phyloP scores from a whole-genome alignment of 441 rosid genomes.

The Adansonia grandidieri region DNA sequence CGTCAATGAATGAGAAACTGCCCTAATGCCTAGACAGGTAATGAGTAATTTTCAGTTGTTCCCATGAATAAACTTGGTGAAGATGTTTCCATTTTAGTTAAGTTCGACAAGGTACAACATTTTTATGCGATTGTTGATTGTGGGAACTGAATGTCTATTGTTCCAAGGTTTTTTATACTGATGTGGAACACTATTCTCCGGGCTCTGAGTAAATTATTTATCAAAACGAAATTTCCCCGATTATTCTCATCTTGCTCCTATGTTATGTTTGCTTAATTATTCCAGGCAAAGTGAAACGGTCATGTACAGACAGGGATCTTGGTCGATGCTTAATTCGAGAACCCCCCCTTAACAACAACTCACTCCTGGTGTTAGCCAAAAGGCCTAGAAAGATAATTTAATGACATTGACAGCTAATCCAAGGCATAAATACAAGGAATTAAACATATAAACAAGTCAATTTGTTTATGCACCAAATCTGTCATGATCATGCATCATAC shows the following conservation, averaged over 20 bases:
- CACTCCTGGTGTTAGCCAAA: too few species aligned
- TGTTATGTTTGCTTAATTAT: constrained; percentile 1
- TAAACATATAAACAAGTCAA: background rate
- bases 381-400: too few species aligned
- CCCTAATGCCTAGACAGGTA: constrained; percentile 35
- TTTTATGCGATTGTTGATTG: constrained; percentile 27
- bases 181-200: too few species aligned
- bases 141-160: constrained; percentile 26
- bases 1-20: constrained; percentile 47
- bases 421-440: background rate
- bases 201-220: background rate
- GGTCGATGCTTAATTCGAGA: background rate
- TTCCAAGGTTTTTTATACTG: constrained; percentile 17
- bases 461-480: constrained; percentile 1
- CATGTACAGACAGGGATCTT: background rate
- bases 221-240: background rate
- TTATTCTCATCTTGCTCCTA: background rate
- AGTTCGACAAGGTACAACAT: constrained; percentile 17
- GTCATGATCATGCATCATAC: background rate
- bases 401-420: too few species aligned
- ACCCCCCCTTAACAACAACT: too few species aligned
- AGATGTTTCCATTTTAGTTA: constrained; percentile 29
- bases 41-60: constrained; percentile 40
- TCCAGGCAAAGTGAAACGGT: background rate
- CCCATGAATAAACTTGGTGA: constrained; percentile 38